A percentile compares a stretch with the other conserved stretches of the same genome.
phyloP scores from a whole-genome alignment of 192 early-diverging fungal species.

The Entomortierella lignicola region DNA sequence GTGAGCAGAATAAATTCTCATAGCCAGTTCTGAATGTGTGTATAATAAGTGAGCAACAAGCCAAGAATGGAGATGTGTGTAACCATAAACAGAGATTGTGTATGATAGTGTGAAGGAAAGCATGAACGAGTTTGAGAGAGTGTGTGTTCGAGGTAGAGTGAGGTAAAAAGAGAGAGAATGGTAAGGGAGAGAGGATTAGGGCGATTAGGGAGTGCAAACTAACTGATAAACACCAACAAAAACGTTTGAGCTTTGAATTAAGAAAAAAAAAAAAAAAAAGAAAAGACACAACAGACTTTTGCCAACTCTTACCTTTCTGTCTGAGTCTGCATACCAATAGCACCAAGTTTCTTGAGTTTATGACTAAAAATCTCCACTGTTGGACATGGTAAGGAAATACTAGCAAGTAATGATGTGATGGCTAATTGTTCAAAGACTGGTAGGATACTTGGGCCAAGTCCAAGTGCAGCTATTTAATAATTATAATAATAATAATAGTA shows the following conservation, averaged over 20 bases:
- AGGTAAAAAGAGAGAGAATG: not conserved
- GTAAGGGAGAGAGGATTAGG: not conserved
- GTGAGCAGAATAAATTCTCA: conserved; percentile 6
- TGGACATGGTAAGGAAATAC: conserved; percentile 5
- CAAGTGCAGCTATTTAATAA: conserved; percentile 8
- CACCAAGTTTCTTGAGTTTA: conserved; percentile 11
- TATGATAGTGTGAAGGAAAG: not conserved
- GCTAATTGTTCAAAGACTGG: conserved; percentile 20
- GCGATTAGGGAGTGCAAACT: too few relatives aligned
- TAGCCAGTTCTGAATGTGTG: conserved; percentile 10
- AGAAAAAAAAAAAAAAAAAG: not conserved
- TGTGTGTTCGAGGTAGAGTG: not conserved
- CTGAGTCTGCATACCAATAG: not conserved
- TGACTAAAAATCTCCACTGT: conserved; percentile 3
- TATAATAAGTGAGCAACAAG: not conserved
- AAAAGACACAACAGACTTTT: not conserved
- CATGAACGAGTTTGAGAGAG: not conserved
- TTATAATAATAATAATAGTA: not conserved
- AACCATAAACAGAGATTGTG: not conserved
- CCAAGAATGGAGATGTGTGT: not conserved
- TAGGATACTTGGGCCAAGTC: conserved; percentile 4
- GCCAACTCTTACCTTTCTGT: conserved; percentile 5
- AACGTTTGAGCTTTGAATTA: not conserved
- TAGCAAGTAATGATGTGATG: not conserved
- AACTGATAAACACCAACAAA: too few relatives aligned